These are phyloP conservation scores for Phialemonium atrogriseum DNA, from an alignment of 2,329 filamentous ascomycete genomes.

Conservation along the genomic window DNA sequence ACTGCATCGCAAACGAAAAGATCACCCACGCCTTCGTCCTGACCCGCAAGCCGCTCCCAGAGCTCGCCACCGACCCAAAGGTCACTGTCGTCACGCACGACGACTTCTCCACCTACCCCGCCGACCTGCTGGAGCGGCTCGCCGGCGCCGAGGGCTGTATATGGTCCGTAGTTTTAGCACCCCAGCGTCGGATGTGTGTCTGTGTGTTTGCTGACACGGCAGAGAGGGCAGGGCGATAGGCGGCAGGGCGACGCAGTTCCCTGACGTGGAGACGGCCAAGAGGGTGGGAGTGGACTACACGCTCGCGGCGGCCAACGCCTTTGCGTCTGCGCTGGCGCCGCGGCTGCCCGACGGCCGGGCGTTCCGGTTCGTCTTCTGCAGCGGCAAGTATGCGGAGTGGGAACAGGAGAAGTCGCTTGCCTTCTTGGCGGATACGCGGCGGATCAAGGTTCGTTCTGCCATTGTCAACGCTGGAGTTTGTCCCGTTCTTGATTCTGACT, in stretches of 20 bases:
- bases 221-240: slow-evolving; percentile 27
- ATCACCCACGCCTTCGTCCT: slow-evolving; percentile 45
- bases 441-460: slow-evolving; percentile 22
- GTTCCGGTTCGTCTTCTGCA: slow-evolving; percentile 36
- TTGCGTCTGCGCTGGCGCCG: slow-evolving; percentile 22
- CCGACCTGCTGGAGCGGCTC: slow-evolving; percentile 31
- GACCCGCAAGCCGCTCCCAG: slow-evolving; percentile 34
- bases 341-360: slow-evolving; percentile 19
- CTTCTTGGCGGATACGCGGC: slow-evolving; percentile 27
- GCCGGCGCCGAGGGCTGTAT: no score
- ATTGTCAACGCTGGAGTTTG: not conserved
- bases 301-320: slow-evolving; percentile 48
- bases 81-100: slow-evolving; percentile 38
- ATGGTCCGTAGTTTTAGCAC: no score
- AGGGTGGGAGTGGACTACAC: slow-evolving; percentile 54
- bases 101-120: slow-evolving; percentile 45
- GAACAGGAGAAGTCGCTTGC: slow-evolving; percentile 24
- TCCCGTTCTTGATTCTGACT: not conserved
- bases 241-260: slow-evolving; percentile 36
- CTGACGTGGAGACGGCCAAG: slow-evolving; percentile 30
- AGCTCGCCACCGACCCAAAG: slow-evolving; percentile 36
- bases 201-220: no score
- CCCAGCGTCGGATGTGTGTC: no score
- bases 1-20: slow-evolving; percentile 37
- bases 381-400: slow-evolving; percentile 25